Conservation (phyloP, 306 rosid genomes). For the Pterocarpus santalinus region DNA sequence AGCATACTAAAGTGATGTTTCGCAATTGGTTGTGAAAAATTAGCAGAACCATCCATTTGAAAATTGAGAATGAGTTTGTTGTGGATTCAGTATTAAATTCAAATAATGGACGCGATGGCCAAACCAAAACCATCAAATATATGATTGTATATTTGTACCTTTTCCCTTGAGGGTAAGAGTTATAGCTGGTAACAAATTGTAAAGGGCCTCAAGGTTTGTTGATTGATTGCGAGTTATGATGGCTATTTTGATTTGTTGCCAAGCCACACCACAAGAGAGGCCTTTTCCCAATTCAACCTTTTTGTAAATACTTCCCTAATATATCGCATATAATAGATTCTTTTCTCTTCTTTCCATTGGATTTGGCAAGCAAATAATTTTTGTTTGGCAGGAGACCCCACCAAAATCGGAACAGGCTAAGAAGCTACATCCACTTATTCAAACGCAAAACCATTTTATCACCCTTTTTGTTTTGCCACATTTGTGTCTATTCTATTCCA, state of each 20-base stretch:
- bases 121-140: constrained; percentile 18
- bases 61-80: constrained; percentile 35
- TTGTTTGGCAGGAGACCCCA: constrained; percentile 59
- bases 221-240: constrained; percentile 47
- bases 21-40: constrained; percentile 30
- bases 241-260: constrained; percentile 47
- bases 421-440: constrained; percentile 44
- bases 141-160: constrained; percentile 16
- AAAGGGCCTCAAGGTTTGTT: constrained; percentile 48
- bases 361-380: constrained; percentile 45
- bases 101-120: constrained; percentile 33
- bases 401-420: constrained; percentile 41
- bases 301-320: constrained; percentile 20
- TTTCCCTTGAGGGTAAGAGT: constrained; percentile 40
- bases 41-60: constrained; percentile 20
- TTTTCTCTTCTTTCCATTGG: constrained; percentile 1
- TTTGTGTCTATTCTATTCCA: background rate
- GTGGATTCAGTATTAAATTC: constrained; percentile 35
- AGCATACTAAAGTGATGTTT: constrained; percentile 34
- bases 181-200: constrained; percentile 52
- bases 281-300: constrained; percentile 42
- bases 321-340: background rate
- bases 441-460: background rate
- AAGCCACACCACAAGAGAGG: constrained; percentile 34
- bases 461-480: background rate